These are phyloP conservation scores for Helminthosporium solani DNA, from an alignment of 2,329 filamentous ascomycete species.

Conservation along the genomic window DNA sequence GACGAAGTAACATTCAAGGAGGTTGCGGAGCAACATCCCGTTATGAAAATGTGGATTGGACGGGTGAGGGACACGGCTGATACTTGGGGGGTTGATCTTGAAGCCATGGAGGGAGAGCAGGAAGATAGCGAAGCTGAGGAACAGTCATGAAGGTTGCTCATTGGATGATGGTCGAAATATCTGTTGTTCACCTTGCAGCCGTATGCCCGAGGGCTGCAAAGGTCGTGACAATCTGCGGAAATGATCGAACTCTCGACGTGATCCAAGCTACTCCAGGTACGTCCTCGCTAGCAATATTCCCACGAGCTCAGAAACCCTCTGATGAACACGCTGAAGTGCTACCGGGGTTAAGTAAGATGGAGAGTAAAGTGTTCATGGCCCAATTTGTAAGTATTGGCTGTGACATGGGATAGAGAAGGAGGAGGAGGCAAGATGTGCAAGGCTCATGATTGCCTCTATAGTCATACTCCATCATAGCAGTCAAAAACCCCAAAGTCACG, in stretches of 20 bases:
- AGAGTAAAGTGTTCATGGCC: too few species aligned
- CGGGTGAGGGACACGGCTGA: constrained; percentile 46
- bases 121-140: constrained; percentile 47
- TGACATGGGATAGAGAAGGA: too few species aligned
- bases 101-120: constrained; percentile 41
- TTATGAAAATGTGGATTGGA: constrained; percentile 63
- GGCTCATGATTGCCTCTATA: too few species aligned
- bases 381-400: too few species aligned
- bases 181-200: background rate
- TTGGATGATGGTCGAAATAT: background rate
- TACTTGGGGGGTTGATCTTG: constrained; percentile 44
- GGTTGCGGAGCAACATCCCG: constrained; percentile 66
- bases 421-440: too few species aligned
- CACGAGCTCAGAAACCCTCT: too few species aligned
- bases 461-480: too few species aligned
- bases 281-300: too few species aligned
- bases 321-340: too few species aligned
- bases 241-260: background rate
- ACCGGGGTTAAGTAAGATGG: too few species aligned
- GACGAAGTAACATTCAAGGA: constrained; percentile 40
- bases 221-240: background rate
- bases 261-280: too few species aligned
- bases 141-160: constrained; percentile 13
- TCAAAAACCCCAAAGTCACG: too few species aligned
- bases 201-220: background rate